phyloP scores from a whole-genome alignment of 148 eudicot species.

The Spergularia marina region DNA sequence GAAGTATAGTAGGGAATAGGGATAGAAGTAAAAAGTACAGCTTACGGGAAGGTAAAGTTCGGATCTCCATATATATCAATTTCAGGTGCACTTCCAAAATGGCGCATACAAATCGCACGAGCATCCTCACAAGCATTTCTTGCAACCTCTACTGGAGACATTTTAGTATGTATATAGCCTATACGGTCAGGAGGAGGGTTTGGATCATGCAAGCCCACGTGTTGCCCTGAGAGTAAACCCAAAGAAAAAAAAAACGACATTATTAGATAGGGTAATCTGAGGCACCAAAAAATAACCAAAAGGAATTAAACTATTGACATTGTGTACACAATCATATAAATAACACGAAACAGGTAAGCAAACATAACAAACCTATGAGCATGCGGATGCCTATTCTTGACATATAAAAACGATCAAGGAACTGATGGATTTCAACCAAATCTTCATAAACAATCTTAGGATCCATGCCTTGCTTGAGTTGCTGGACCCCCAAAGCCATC shows the following conservation, averaged over 20 bases:
- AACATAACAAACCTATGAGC: slow-evolving; percentile 77
- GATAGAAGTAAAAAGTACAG: not conserved
- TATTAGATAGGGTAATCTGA: slow-evolving; percentile 12
- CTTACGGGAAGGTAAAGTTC: slow-evolving; percentile 84
- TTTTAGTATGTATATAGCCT: slow-evolving; percentile 89
- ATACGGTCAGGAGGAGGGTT: slow-evolving; percentile 66
- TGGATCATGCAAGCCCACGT: slow-evolving; percentile 90
- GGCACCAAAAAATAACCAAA: not conserved
- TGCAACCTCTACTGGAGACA: slow-evolving; percentile 88
- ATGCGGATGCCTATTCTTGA: slow-evolving; percentile 95
- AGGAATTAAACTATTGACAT: not conserved
- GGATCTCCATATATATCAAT: slow-evolving; percentile 80
- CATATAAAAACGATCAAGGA: slow-evolving; percentile 93
- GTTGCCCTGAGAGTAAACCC: slow-evolving; percentile 65
- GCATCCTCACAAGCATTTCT: slow-evolving; percentile 91
- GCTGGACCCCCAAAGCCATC: slow-evolving; percentile 92
- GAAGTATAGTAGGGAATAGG: not conserved
- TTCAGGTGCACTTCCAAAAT: slow-evolving; percentile 86
- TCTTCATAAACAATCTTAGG: slow-evolving; percentile 56
- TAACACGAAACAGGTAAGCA: slow-evolving; percentile 2
- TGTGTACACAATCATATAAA: not conserved
- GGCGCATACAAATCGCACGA: slow-evolving; percentile 72
- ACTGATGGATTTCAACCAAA: slow-evolving; percentile 81
- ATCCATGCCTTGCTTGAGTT: slow-evolving; percentile 71
- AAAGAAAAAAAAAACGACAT: slow-evolving; percentile 12